phyloP scores from a whole-genome alignment of 139 green algal species.

The Ettlia oleoabundans region DNA sequence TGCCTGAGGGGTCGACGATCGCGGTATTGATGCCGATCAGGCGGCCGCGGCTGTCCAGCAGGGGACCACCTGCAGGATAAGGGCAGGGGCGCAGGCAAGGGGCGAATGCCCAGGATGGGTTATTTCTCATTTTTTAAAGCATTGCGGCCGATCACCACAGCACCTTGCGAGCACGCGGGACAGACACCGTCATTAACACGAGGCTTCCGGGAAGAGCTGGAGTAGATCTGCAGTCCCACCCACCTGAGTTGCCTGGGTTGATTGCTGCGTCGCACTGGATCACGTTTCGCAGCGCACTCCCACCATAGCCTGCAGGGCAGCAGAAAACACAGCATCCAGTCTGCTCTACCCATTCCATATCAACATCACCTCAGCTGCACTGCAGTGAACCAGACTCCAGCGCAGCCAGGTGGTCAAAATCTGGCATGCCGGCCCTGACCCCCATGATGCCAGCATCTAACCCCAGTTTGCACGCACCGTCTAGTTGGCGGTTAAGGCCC shows the following conservation, averaged over 20 bases:
- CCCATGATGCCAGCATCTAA: too few species aligned
- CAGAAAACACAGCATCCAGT: neutral
- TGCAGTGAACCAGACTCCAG: too few species aligned
- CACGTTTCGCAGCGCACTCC: slow-evolving; percentile 63
- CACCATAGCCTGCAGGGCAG: slow-evolving; percentile 33
- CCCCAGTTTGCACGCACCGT: too few species aligned
- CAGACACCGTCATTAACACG: too few species aligned
- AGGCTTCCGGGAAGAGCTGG: too few species aligned
- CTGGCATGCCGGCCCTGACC: neutral
- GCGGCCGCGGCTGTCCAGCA: slow-evolving; percentile 56
- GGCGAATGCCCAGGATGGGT: too few species aligned
- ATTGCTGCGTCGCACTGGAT: slow-evolving; percentile 83
- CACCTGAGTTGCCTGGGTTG: slow-evolving; percentile 76
- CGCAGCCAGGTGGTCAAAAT: too few species aligned
- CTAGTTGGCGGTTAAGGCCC: slow-evolving; percentile 71
- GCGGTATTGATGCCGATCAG: slow-evolving; percentile 84
- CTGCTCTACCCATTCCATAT: neutral
- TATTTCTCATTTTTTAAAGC: neutral
- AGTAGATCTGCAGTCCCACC: too few species aligned
- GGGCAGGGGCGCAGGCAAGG: too few species aligned
- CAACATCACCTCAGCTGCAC: too few species aligned
- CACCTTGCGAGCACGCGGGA: too few species aligned
- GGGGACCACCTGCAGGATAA: slow-evolving; percentile 51
- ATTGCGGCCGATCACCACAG: neutral
- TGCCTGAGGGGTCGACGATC: slow-evolving; percentile 63